Conservation (phyloP, 495 filamentous ascomycete species). For the Aspergillus steynii region DNA sequence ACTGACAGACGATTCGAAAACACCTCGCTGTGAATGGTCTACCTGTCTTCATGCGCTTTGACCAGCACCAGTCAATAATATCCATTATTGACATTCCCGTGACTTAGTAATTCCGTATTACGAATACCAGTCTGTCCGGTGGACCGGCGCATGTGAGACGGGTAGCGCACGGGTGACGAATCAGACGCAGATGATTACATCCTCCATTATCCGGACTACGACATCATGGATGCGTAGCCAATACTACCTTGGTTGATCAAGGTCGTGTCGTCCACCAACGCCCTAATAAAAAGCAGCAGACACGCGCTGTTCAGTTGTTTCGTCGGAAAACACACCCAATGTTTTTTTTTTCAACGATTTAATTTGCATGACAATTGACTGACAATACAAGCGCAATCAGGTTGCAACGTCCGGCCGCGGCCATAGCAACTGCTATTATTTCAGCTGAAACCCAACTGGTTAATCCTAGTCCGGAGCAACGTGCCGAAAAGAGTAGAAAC, state of each 20-base stretch:
- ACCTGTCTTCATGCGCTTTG: background rate
- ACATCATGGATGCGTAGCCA: background rate
- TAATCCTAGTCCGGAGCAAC: constrained; percentile 24
- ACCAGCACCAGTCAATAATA: no score
- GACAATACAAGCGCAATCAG: no score
- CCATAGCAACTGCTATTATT: constrained; percentile 16
- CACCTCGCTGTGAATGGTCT: constrained; percentile 18
- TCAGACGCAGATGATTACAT: background rate
- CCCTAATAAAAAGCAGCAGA: background rate
- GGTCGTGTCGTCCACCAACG: background rate
- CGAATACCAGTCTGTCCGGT: constrained; percentile 2
- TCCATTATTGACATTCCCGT: no score
- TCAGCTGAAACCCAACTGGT: constrained; percentile 22
- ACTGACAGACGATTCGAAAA: constrained; percentile 13
- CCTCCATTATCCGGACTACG: background rate
- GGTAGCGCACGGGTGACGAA: constrained; percentile 2
- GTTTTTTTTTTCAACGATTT: background rate
- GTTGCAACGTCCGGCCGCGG: no score
- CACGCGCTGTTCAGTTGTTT: background rate
- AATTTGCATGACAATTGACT: no score
- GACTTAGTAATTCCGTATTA: background rate
- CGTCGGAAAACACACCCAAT: background rate
- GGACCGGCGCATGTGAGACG: constrained; percentile 21
- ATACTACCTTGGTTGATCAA: background rate
- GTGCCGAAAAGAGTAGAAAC: constrained; percentile 36